A percentile compares a stretch with the other conserved stretches of the same genome.
Conservation (phyloP, 2,329 filamentous ascomycete genomes). For the Monascus ruber region DNA sequence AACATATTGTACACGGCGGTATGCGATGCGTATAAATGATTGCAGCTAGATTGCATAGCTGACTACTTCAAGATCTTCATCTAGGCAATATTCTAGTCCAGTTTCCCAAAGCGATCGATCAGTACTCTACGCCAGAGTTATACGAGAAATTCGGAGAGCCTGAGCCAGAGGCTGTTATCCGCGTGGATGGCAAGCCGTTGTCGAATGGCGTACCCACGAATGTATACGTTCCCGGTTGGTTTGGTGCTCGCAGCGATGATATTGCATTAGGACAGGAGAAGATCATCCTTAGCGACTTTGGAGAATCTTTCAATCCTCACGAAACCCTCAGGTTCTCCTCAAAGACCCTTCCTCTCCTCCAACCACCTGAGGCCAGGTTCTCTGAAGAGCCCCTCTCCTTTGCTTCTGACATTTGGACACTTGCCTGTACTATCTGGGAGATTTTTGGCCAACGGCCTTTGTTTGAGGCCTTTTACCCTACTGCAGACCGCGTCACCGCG, state of each 20-base stretch:
- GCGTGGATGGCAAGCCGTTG: conserved; percentile 11
- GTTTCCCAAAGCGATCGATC: conserved; percentile 10
- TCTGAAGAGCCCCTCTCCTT: conserved; percentile 19
- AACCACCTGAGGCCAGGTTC: conserved; percentile 26
- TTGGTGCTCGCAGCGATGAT: conserved; percentile 9
- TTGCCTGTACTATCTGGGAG: conserved; percentile 25
- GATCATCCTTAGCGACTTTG: conserved; percentile 17
- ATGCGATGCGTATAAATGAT: conserved; percentile 4
- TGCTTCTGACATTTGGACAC: conserved; percentile 27
- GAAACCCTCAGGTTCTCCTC: too few relatives aligned
- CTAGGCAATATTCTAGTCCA: conserved; percentile 15
- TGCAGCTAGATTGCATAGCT: conserved; percentile 1
- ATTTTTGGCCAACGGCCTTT: conserved; percentile 17
- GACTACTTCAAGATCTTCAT: conserved; percentile 12
- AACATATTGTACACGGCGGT: conserved; percentile 14
- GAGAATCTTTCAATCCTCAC: conserved; percentile 15
- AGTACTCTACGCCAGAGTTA: conserved; percentile 11
- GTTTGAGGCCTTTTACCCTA: conserved; percentile 13
- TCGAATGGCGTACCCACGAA: conserved; percentile 8
- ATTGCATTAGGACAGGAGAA: conserved; percentile 8
- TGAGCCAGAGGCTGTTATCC: conserved; percentile 10
- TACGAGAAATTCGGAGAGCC: too few relatives aligned
- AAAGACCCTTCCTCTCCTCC: conserved; percentile 14
- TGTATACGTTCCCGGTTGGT: conserved; percentile 6
- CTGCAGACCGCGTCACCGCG: conserved; percentile 13